phyloP scores from a whole-genome alignment of 768 basidiomycete genomes.

The Ramaria sp. region DNA sequence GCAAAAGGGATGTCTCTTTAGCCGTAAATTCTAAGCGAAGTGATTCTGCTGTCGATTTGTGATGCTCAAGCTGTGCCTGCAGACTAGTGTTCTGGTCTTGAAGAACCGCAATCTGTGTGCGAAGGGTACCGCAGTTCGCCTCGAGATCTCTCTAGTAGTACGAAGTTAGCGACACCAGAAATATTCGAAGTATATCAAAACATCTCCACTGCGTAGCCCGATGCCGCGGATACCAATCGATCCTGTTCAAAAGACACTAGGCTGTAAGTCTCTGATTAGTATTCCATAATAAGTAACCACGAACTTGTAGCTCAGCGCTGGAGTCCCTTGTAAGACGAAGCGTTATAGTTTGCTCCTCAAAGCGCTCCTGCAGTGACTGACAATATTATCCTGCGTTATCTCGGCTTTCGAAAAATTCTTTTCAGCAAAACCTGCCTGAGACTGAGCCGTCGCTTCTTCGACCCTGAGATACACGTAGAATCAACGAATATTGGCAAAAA shows the following conservation, averaged over 20 bases:
- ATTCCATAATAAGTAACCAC: not conserved
- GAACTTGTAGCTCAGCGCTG: constrained; percentile 39
- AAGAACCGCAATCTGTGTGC: constrained; percentile 3
- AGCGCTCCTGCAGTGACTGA: constrained; percentile 38
- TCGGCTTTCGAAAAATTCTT: too few species aligned
- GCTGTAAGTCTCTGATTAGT: too few species aligned
- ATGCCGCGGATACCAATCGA: not conserved
- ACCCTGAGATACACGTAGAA: not conserved
- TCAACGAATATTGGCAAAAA: not conserved
- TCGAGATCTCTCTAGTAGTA: not conserved
- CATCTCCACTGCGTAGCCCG: constrained; percentile 3
- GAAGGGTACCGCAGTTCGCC: not conserved
- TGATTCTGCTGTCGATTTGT: not conserved
- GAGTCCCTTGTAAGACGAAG: constrained; percentile 44
- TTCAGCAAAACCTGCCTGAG: not conserved
- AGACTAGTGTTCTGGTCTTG: not conserved
- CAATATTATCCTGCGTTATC: not conserved
- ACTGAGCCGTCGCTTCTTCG: not conserved
- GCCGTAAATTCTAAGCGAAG: not conserved
- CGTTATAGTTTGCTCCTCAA: constrained; percentile 45
- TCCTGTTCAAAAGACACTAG: not conserved
- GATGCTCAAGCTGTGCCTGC: constrained; percentile 13
- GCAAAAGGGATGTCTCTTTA: not conserved
- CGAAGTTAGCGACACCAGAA: not conserved
- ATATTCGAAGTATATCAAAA: not conserved